Evolutionary conservation across 805 yeast species (phyloP), one percentile per base, ranked within the genome.

Genomic region (Wickerhamiella sergipiensis): DNA sequence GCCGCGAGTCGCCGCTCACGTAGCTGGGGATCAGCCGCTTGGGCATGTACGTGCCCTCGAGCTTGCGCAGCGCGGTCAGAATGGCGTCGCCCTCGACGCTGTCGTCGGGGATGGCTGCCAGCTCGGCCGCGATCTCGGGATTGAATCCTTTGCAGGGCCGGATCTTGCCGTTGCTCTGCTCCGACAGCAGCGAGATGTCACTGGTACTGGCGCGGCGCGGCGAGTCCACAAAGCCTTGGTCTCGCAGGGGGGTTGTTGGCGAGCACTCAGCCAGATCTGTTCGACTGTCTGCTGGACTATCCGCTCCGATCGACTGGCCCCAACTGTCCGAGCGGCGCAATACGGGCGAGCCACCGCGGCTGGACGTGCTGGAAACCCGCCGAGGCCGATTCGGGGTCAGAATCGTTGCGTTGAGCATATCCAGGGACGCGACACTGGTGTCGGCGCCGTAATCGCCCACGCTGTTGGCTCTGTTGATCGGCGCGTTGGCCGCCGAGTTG

Each of bases 91-190:
- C 78, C 26, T 73, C 77, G 43, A 76, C 69, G 0, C 80, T 73
- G 46, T 83, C 88, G 63, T 90, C 96, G 0, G 96, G 90, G 48
- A 89, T 79, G 6, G 84, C 83, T 1, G 94, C 94, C 46, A 88
- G 72, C 59, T 81, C 86, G 43, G 83, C 83, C 45, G 84, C 79
- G 1, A 80, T 82, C 3, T 74, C 76, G n/a, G 71, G 66, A 29
- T 76, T 69, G 48, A 75, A 68, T 13, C 79, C 80, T 3, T 54
- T 55, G 40, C 61, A 59, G n/a, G 63, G 63, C 39, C 49, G 68
- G 51, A 70, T 59, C 24, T 51, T 50, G 22, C 60, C 59, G 47
- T 52, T 53, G 19, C 58, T 56, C n/a, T 51, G 44, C 51, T 60
- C 63, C 38, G 60, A 56, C 21, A 60, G 52, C 22, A 60, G 53